phyloP scores from a whole-genome alignment of 2,329 filamentous ascomycete species.

The Coniosporium tulheliwenetii region DNA sequence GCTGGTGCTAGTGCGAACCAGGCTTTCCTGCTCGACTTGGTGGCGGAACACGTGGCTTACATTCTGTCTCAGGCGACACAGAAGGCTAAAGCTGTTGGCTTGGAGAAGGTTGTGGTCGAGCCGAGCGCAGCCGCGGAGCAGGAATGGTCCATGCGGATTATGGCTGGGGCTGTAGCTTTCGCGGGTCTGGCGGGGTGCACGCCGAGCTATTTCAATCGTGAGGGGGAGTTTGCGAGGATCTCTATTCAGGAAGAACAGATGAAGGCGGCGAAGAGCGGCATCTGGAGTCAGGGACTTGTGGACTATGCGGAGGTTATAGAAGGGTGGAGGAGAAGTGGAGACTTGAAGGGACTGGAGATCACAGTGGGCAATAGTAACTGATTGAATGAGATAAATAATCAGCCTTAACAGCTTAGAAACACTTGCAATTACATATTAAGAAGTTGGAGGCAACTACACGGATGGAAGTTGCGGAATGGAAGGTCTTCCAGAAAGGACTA shows the following conservation, averaged over 20 bases:
- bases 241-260: too few species aligned
- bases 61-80: slow-evolving; percentile 22
- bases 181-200: slow-evolving; percentile 32
- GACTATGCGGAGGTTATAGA: too few species aligned
- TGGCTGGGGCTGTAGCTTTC: slow-evolving; percentile 24
- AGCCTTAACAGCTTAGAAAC: too few species aligned
- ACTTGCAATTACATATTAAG: too few species aligned
- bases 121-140: slow-evolving; percentile 30
- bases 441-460: too few species aligned
- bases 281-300: too few species aligned
- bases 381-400: too few species aligned
- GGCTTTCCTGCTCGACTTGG: slow-evolving; percentile 18
- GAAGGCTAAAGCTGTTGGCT: slow-evolving; percentile 6
- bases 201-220: slow-evolving; percentile 37
- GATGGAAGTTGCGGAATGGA: slow-evolving; percentile 1
- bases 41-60: slow-evolving; percentile 27
- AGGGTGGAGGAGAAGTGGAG: too few species aligned
- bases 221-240: slow-evolving; percentile 17
- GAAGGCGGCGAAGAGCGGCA: too few species aligned
- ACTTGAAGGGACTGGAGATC: too few species aligned
- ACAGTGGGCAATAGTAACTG: too few species aligned
- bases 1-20: slow-evolving; percentile 23
- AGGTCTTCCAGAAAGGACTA: not conserved
- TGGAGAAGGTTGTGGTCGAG: slow-evolving; percentile 20
- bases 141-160: slow-evolving; percentile 27